Percentiles rank a stretch among this genome's conserved stretches.
These are phyloP conservation scores for Picea abies DNA, from an alignment of 83 land plant genomes.

Conservation along the genomic window DNA sequence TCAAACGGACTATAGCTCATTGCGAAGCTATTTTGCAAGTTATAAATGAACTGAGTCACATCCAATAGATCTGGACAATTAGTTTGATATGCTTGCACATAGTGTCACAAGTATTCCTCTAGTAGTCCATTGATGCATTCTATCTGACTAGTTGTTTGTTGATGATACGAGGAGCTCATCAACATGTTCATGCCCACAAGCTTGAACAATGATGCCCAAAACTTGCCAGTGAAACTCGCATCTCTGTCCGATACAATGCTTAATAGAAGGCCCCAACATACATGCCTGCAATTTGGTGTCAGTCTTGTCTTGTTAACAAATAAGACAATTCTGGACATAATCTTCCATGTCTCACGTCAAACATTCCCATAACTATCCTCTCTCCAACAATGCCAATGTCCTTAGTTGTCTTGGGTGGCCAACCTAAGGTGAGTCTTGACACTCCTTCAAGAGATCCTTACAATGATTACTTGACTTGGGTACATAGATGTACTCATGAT, in stretches of 20 bases:
- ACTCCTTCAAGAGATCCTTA: neutral
- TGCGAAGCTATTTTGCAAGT: too few species aligned
- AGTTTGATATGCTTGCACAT: too few species aligned
- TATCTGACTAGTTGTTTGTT: too few species aligned
- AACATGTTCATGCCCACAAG: too few species aligned
- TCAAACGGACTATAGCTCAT: too few species aligned
- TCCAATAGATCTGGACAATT: too few species aligned
- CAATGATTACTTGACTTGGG: neutral
- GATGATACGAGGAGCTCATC: too few species aligned
- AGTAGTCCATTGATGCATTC: too few species aligned
- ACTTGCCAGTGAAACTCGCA: too few species aligned
- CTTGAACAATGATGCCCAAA: too few species aligned
- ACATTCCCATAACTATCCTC: slow-evolving; percentile 20
- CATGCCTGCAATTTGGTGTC: neutral
- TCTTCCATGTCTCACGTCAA: slow-evolving; percentile 11
- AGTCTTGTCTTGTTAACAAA: slow-evolving; percentile 33
- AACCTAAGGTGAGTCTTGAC: slow-evolving; percentile 23
- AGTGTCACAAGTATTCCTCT: too few species aligned
- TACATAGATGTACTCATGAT: neutral
- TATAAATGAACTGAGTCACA: too few species aligned
- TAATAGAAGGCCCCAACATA: neutral
- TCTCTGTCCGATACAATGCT: neutral
- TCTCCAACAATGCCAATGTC: neutral
- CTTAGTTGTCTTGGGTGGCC: slow-evolving; percentile 14
- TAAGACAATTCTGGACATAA: slow-evolving; percentile 16